phyloP scores from a whole-genome alignment of 805 yeast species.

The Lachancea cidri region DNA sequence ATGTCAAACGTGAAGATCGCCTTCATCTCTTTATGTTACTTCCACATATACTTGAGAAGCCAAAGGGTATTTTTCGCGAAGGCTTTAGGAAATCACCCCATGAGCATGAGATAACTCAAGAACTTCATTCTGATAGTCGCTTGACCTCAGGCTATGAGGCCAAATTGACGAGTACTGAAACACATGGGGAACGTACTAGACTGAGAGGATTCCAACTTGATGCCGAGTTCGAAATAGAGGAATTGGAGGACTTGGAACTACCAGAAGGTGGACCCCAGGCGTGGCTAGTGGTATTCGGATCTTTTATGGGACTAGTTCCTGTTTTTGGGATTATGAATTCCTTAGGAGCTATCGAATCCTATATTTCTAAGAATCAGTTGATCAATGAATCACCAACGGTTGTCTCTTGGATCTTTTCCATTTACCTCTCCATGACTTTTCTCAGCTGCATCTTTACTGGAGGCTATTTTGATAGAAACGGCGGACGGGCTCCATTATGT shows the following conservation, averaged over 20 bases:
- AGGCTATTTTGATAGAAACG: conserved; percentile 57
- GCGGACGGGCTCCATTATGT: conserved; percentile 43
- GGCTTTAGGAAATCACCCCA: too few relatives aligned
- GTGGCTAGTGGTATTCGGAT: conserved; percentile 54
- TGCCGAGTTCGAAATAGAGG: too few relatives aligned
- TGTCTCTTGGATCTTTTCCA: conserved; percentile 64
- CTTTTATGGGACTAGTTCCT: conserved; percentile 54
- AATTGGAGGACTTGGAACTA: conserved; percentile 28
- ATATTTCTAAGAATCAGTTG: conserved; percentile 51
- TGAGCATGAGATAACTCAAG: too few relatives aligned
- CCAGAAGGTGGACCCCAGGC: conserved; percentile 59
- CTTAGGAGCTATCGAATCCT: conserved; percentile 63
- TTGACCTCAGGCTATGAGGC: too few relatives aligned
- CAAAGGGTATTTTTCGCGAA: too few relatives aligned
- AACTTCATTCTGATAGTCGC: too few relatives aligned
- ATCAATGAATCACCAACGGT: conserved; percentile 43
- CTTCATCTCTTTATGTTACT: too few relatives aligned
- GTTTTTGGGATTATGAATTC: conserved; percentile 57
- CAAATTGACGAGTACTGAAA: too few relatives aligned
- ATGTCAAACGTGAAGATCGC: too few relatives aligned
- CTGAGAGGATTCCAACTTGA: too few relatives aligned
- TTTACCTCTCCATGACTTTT: conserved; percentile 49
- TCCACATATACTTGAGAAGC: too few relatives aligned
- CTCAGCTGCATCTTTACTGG: conserved; percentile 53
- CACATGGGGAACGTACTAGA: too few relatives aligned